Percentiles rank a stretch among this genome's conserved stretches.
Conservation (phyloP, 768 basidiomycete species). For the Pleurotus tuber-regium region DNA sequence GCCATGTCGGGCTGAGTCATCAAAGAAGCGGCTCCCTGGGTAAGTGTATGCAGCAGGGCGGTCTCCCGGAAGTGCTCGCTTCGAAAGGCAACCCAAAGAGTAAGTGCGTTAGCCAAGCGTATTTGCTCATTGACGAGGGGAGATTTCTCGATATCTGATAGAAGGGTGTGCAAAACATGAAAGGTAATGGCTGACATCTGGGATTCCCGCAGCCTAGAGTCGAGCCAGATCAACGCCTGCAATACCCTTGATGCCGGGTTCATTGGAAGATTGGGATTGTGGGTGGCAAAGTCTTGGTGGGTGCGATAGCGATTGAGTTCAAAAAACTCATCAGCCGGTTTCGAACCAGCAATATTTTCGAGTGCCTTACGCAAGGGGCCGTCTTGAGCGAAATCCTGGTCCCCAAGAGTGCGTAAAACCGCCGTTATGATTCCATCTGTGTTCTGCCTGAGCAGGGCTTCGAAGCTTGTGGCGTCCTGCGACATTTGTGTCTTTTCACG, state of each 20-base stretch:
- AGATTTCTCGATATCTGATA: slow-evolving; percentile 60
- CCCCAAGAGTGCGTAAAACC: slow-evolving; percentile 61
- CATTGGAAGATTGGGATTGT: slow-evolving; percentile 66
- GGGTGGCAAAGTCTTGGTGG: slow-evolving; percentile 44
- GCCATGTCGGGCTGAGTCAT: slow-evolving; percentile 68
- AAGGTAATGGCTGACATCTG: slow-evolving; percentile 62
- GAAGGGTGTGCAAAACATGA: slow-evolving; percentile 73
- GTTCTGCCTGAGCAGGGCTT: slow-evolving; percentile 35
- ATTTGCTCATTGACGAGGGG: slow-evolving; percentile 84
- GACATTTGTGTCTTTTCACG: slow-evolving; percentile 26
- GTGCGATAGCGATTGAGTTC: slow-evolving; percentile 52
- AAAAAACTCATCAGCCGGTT: slow-evolving; percentile 43
- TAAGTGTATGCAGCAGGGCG: slow-evolving; percentile 64
- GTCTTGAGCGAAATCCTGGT: slow-evolving; percentile 57
- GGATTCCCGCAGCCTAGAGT: slow-evolving; percentile 34
- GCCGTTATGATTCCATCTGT: slow-evolving; percentile 57
- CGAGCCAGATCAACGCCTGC: slow-evolving; percentile 60
- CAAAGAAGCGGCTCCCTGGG: slow-evolving; percentile 64
- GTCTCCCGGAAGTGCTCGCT: slow-evolving; percentile 51
- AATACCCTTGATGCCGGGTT: slow-evolving; percentile 50
- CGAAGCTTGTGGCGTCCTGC: slow-evolving; percentile 29
- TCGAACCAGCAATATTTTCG: slow-evolving; percentile 29
- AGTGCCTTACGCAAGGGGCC: slow-evolving; percentile 52
- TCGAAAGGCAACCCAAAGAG: slow-evolving; percentile 69
- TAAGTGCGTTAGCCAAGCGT: slow-evolving; percentile 69